A percentile compares a stretch with the other conserved stretches of the same genome.
Evolutionary conservation across 768 basidiomycete genomes (phyloP).

Genomic region (Boletus sp.): DNA sequence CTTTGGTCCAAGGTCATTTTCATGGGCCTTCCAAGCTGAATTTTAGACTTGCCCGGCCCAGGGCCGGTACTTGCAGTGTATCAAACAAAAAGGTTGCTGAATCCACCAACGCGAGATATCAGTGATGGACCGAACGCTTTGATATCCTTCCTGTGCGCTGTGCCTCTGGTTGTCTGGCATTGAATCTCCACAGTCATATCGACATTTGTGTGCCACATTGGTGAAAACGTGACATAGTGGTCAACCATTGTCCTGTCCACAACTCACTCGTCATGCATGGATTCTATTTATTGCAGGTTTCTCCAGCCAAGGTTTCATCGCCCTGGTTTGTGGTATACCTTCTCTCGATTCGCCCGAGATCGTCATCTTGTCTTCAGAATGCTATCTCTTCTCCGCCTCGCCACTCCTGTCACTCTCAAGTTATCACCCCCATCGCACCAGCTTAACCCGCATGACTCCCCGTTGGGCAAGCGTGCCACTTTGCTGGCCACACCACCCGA

Average conservation of each 20-base stretch:
- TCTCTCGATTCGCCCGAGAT: background rate
- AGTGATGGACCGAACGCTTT: background rate
- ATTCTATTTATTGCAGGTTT: conserved; percentile 16
- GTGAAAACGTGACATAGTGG: background rate
- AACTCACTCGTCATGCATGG: background rate
- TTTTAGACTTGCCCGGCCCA: background rate
- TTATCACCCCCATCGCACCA: conserved; percentile 1
- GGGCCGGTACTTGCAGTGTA: background rate
- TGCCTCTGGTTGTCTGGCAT: background rate
- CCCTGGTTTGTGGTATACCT: background rate
- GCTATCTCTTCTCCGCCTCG: conserved; percentile 11
- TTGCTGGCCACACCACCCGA: background rate
- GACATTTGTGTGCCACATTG: conserved; percentile 9
- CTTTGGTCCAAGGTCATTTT: background rate
- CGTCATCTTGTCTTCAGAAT: background rate
- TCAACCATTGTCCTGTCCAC: conserved; percentile 20
- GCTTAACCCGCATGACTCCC: background rate
- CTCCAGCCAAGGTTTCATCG: background rate
- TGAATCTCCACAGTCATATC: conserved; percentile 3
- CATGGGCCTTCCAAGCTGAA: background rate
- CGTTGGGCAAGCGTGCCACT: conserved; percentile 4
- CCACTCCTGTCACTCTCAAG: conserved; percentile 7
- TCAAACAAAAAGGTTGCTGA: background rate
- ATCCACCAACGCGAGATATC: background rate
- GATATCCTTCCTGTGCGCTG: background rate